A percentile compares a stretch with the other conserved stretches of the same genome.
Evolutionary conservation across 805 yeast species (phyloP).

Genomic region (Limtongozyma cylindracea): DNA sequence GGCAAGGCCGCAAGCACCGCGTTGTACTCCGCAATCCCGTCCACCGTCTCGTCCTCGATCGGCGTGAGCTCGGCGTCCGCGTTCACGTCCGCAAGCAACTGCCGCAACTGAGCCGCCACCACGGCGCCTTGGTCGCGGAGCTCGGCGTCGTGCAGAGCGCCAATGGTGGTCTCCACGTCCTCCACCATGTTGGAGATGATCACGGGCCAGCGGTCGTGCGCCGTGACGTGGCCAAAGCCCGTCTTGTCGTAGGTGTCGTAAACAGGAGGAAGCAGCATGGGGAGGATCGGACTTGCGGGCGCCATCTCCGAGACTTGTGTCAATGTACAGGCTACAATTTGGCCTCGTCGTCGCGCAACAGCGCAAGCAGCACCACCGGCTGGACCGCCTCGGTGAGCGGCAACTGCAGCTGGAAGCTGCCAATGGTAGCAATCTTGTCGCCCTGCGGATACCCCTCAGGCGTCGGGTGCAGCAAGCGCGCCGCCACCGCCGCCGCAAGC

Average conservation of each 20-base stretch:
- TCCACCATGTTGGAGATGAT: constrained; percentile 43
- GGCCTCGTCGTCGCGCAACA: no score
- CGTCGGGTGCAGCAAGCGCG: no score
- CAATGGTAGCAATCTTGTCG: no score
- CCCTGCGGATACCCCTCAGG: no score
- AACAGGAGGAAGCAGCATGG: no score
- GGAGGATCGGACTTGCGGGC: no score
- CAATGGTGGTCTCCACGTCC: constrained; percentile 19
- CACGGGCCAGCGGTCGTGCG: constrained; percentile 68
- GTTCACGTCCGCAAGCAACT: constrained; percentile 17
- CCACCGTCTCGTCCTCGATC: constrained; percentile 9
- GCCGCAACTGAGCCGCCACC: constrained; percentile 10
- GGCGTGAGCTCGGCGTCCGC: constrained; percentile 8
- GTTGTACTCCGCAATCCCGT: constrained; percentile 32
- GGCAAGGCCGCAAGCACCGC: constrained; percentile 13
- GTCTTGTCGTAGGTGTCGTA: constrained; percentile 45
- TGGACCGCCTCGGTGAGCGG: no score
- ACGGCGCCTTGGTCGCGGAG: constrained; percentile 17
- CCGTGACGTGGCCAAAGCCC: constrained; percentile 70
- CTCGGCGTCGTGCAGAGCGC: constrained; percentile 3
- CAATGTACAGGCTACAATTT: no score
- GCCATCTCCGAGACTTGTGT: no score
- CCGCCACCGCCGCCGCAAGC: no score
- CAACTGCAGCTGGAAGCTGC: no score
- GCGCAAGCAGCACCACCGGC: no score